These are phyloP conservation scores for Naganishia kalamii DNA, from an alignment of 768 basidiomycete genomes.

Conservation along the genomic window DNA sequence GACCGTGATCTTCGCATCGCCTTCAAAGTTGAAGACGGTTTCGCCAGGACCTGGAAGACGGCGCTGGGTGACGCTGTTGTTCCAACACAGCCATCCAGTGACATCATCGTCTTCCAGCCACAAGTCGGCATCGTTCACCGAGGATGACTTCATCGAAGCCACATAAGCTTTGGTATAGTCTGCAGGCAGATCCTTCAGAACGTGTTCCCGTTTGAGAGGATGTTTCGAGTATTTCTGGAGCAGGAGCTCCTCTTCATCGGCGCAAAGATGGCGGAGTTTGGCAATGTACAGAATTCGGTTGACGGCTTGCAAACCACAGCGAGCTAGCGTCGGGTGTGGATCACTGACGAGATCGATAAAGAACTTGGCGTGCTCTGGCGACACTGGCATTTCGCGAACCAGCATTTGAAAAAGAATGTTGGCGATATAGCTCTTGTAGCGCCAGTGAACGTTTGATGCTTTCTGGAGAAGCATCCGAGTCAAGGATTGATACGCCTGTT, in stretches of 20 bases:
- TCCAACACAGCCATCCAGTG: constrained; percentile 76
- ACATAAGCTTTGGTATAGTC: constrained; percentile 58
- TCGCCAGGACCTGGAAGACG: constrained; percentile 40
- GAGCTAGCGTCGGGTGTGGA: constrained; percentile 39
- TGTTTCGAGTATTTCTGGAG: constrained; percentile 61
- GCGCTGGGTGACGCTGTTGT: constrained; percentile 53
- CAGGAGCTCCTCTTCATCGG: constrained; percentile 58
- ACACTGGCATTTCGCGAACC: constrained; percentile 34
- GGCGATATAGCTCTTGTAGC: constrained; percentile 9
- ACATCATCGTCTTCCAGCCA: constrained; percentile 58
- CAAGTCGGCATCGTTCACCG: constrained; percentile 32
- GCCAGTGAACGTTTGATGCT: constrained; percentile 5
- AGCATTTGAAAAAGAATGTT: constrained; percentile 18
- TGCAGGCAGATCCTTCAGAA: constrained; percentile 52
- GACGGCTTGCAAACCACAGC: constrained; percentile 60
- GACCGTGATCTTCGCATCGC: constrained; percentile 54
- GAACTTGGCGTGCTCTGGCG: constrained; percentile 35
- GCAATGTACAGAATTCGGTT: constrained; percentile 62
- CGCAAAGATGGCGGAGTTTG: constrained; percentile 69
- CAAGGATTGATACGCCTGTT: constrained; percentile 7
- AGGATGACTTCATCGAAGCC: constrained; percentile 55
- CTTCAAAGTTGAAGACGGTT: constrained; percentile 52
- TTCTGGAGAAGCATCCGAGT: neutral
- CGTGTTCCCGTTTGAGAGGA: constrained; percentile 57
- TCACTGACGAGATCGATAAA: constrained; percentile 33